These are phyloP conservation scores for Knoxdaviesia capensis DNA, from an alignment of 2,329 filamentous ascomycete species.

Conservation along the genomic window DNA sequence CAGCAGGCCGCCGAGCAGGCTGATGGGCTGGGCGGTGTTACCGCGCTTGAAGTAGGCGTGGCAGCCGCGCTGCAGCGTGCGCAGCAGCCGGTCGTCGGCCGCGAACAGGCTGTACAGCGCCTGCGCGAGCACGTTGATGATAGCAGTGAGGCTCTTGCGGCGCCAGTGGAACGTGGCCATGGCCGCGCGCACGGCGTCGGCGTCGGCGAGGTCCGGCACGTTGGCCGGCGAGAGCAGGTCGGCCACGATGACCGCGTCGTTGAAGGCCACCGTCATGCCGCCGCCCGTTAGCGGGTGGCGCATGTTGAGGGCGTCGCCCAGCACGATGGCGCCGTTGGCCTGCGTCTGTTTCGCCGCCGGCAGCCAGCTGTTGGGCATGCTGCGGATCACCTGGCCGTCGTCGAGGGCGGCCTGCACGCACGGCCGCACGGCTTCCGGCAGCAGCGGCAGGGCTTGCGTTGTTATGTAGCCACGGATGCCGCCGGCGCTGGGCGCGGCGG, in stretches of 20 bases:
- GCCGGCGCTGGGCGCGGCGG: slow-evolving; percentile 52
- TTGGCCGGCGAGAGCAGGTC: slow-evolving; percentile 49
- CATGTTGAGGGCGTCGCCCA: slow-evolving; percentile 98
- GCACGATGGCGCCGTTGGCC: slow-evolving; percentile 46
- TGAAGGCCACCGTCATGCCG: slow-evolving; percentile 95
- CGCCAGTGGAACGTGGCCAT: slow-evolving; percentile 70
- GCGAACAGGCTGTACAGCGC: slow-evolving; percentile 85
- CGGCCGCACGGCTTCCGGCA: slow-evolving; percentile 53
- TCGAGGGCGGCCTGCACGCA: slow-evolving; percentile 60
- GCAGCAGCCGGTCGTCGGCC: slow-evolving; percentile 58
- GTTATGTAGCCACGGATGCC: slow-evolving; percentile 71
- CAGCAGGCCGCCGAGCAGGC: slow-evolving; percentile 65
- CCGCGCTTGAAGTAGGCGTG: slow-evolving; percentile 77
- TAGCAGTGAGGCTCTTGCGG: slow-evolving; percentile 61
- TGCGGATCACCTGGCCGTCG: slow-evolving; percentile 52
- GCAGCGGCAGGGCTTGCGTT: slow-evolving; percentile 57
- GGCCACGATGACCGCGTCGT: slow-evolving; percentile 65
- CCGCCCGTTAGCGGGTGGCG: slow-evolving; percentile 94
- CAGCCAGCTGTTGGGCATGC: slow-evolving; percentile 93
- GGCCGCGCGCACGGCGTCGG: slow-evolving; percentile 41
- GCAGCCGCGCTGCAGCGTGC: slow-evolving; percentile 70
- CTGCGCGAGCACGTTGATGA: slow-evolving; percentile 96
- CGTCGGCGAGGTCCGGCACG: slow-evolving; percentile 51
- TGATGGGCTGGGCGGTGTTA: slow-evolving; percentile 58
- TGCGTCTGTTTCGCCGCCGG: slow-evolving; percentile 43